Percentiles rank a stretch among this genome's conserved stretches.
Conservation (phyloP, 495 filamentous ascomycete genomes). For the Daldinia loculata region DNA sequence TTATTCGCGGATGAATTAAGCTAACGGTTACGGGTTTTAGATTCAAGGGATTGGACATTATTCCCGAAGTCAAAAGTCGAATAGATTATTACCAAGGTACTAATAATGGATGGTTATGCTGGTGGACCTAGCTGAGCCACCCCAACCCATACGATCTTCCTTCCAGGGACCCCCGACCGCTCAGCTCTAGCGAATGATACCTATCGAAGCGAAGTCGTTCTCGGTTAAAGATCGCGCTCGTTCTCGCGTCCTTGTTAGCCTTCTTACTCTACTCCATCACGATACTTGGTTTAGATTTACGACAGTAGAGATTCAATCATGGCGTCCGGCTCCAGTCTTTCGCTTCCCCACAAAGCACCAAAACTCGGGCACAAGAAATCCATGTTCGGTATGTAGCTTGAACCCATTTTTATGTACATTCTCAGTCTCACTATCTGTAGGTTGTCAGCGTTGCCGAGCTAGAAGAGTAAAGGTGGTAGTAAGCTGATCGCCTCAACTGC, state of each 20-base stretch:
- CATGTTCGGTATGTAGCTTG: constrained; percentile 31
- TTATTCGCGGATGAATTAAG: no score
- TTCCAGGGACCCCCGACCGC: not conserved
- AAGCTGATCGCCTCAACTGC: not conserved
- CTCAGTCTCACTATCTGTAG: constrained; percentile 29
- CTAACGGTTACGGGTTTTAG: not conserved
- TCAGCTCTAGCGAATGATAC: not conserved
- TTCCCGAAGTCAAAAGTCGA: not conserved
- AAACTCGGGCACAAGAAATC: constrained; percentile 38
- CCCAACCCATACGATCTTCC: not conserved
- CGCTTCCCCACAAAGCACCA: constrained; percentile 7
- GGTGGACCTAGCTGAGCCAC: not conserved
- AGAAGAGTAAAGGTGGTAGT: constrained; percentile 50
- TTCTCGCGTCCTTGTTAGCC: constrained; percentile 5
- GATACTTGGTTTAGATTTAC: not conserved
- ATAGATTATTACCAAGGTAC: no score
- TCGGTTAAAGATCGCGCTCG: constrained; percentile 5
- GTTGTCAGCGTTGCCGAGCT: constrained; percentile 50
- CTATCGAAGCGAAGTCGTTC: not conserved
- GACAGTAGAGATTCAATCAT: constrained; percentile 5
- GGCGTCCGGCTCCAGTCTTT: constrained; percentile 16
- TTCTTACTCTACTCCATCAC: not conserved
- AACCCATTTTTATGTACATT: not conserved
- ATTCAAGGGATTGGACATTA: not conserved
- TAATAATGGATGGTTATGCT: not conserved